A percentile compares a stretch with the other conserved stretches of the same genome.
phyloP scores from a whole-genome alignment of 129 eudicot genomes.

The Chrysanthemum makinoi region DNA sequence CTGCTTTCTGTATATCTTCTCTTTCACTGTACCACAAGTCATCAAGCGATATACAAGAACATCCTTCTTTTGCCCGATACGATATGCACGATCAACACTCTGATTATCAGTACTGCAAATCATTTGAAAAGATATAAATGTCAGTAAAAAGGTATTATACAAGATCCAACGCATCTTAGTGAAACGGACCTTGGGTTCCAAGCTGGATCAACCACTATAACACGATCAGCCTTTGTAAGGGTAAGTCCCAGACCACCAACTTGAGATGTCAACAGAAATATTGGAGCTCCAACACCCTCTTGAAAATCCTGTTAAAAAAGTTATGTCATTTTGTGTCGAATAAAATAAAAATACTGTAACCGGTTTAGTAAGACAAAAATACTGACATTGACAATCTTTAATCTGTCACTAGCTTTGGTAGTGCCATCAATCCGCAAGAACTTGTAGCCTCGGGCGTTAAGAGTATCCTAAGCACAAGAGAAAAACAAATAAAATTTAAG shows the following conservation, averaged over 20 bases:
- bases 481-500: constrained; percentile 3
- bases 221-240: constrained; percentile 95
- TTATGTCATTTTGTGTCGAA: constrained; percentile 9
- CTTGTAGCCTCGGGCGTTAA: constrained; percentile 51
- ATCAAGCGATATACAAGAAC: constrained; percentile 91
- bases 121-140: not conserved
- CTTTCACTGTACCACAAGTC: constrained; percentile 97
- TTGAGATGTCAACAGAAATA: constrained; percentile 90
- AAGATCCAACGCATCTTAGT: not conserved
- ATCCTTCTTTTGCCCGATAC: constrained; percentile 95
- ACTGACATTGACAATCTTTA: constrained; percentile 77
- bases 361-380: not conserved
- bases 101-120: constrained; percentile 88
- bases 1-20: constrained; percentile 93
- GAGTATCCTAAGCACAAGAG: constrained; percentile 49
- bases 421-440: constrained; percentile 92
- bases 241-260: constrained; percentile 98
- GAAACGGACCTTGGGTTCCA: constrained; percentile 88
- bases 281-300: constrained; percentile 87
- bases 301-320: constrained; percentile 70
- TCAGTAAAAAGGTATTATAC: not conserved
- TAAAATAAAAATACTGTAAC: not conserved
- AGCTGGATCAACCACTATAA: constrained; percentile 98
- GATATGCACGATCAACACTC: constrained; percentile 95
- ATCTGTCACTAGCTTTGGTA: constrained; percentile 79